A percentile compares a stretch with the other conserved stretches of the same genome.
Evolutionary conservation across 345 rosid genomes (phyloP).

Genomic region (Crucihimalaya himalaica): DNA sequence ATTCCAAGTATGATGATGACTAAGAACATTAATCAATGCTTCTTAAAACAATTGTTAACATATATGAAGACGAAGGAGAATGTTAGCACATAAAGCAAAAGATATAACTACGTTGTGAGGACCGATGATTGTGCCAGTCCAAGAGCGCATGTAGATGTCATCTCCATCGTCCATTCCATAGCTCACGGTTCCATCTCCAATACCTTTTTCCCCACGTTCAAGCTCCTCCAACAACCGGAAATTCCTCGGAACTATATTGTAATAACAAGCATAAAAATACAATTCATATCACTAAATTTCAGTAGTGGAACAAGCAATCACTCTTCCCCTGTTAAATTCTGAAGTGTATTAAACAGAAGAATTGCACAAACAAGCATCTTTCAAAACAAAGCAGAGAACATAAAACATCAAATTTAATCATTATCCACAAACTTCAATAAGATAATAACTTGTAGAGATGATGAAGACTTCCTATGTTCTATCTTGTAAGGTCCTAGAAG

Average conservation of each 20-base stretch:
- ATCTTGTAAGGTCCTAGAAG: not conserved
- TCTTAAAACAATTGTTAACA: not conserved
- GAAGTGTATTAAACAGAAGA: not conserved
- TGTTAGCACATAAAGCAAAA: conserved; percentile 12
- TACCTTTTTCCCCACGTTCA: conserved; percentile 94
- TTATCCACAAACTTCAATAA: not conserved
- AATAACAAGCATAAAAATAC: not conserved
- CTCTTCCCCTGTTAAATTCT: not conserved
- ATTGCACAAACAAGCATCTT: not conserved
- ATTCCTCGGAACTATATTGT: conserved; percentile 73
- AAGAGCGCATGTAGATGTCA: conserved; percentile 91
- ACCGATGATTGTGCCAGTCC: conserved; percentile 94
- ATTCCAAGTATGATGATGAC: not conserved
- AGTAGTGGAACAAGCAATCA: not conserved
- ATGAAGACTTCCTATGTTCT: not conserved
- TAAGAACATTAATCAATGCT: not conserved
- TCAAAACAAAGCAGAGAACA: not conserved
- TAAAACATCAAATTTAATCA: not conserved
- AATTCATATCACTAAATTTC: not conserved
- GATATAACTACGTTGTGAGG: conserved; percentile 75
- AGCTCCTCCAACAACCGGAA: conserved; percentile 87
- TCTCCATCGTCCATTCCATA: conserved; percentile 99
- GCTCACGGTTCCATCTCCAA: conserved; percentile 97
- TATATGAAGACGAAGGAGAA: not conserved
- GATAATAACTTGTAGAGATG: not conserved